Evolutionary conservation across 495 filamentous ascomycete species (phyloP).

Genomic region (Darksidea phi): DNA sequence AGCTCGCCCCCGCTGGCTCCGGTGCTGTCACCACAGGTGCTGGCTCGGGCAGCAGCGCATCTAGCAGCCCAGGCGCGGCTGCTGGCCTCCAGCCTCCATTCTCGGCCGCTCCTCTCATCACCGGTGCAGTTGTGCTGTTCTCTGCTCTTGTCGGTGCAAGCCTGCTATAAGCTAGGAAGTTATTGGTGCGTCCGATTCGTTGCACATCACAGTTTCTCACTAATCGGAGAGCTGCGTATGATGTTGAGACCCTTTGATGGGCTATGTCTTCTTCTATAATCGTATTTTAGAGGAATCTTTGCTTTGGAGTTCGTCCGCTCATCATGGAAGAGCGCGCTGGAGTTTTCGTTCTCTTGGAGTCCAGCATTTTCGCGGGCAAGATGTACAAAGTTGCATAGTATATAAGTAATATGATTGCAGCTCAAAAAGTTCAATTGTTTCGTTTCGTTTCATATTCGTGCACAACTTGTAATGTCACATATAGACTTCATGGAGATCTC

Average conservation of each 20-base stretch:
- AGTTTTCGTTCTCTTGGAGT: background rate
- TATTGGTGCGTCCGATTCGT: background rate
- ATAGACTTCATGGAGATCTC: constrained; percentile 1
- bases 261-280: constrained; percentile 26
- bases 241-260: constrained; percentile 11
- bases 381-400: constrained; percentile 26
- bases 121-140: constrained; percentile 36
- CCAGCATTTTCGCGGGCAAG: constrained; percentile 6
- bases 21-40: constrained; percentile 43
- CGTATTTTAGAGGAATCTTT: constrained; percentile 24
- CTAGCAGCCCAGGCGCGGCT: constrained; percentile 41
- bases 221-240: constrained; percentile 17
- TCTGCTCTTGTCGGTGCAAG: constrained; percentile 66
- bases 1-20: constrained; percentile 63
- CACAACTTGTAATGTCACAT: background rate
- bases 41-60: background rate
- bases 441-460: background rate
- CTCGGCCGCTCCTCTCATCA: constrained; percentile 36
- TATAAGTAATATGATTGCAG: constrained; percentile 10
- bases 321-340: constrained; percentile 18
- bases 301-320: constrained; percentile 22
- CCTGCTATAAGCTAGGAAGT: constrained; percentile 48
- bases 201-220: constrained; percentile 1
- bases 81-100: constrained; percentile 35
- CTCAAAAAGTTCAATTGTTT: background rate